Evolutionary conservation across 139 green algal genomes (phyloP), one percentile per base, ranked within the genome.

Genomic region (Yamagishiella unicocca): DNA sequence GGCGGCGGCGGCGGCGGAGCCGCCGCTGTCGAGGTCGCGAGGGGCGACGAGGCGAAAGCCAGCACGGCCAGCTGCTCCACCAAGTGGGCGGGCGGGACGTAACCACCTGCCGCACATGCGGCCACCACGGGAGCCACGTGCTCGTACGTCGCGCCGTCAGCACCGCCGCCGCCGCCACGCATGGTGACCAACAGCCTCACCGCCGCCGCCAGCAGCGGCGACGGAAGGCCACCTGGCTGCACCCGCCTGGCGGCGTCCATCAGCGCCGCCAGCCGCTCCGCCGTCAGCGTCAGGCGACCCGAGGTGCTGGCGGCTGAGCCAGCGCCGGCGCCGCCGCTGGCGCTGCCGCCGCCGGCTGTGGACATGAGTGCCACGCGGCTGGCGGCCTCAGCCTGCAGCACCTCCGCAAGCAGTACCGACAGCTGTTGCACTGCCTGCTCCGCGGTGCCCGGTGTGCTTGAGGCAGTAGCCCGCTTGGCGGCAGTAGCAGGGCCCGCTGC

Each of bases 181-280:
- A 25, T 0, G 7, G n/a, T 14, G n/a, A 31, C 79, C 61, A 85
- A n/a, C 79, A 85, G 58, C 40, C 31, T 46, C 3, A 17, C 61
- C 40, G 79, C 79, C n/a, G 79, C 6, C 38, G 79, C 42, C 61
- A 85, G 61, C 42, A 85, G 61, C 40, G 27, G 25, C 29, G 29
- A 4, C 40, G 79, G 79, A 61, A 85, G 61, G n/a, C n/a, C n/a
- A n/a, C n/a, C n/a, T n/a, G n/a, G n/a, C n/a, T n/a, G n/a, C n/a
- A n/a, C n/a, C n/a, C n/a, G n/a, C 25, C 38, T 2, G 27, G 79
- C 79, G 1, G 79, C 79, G 25, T 2, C 58, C 25, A 85, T 29
- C 40, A 76, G 31, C 22, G 61, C 42, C 5, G 54, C 62, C 58
- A 85, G 35, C 17, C 45, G 40, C 43, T 19, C 38, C n/a, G 79